These are phyloP conservation scores for Stipa capillata DNA, from an alignment of 176 grass and related monocot species.

Conservation along the genomic window DNA sequence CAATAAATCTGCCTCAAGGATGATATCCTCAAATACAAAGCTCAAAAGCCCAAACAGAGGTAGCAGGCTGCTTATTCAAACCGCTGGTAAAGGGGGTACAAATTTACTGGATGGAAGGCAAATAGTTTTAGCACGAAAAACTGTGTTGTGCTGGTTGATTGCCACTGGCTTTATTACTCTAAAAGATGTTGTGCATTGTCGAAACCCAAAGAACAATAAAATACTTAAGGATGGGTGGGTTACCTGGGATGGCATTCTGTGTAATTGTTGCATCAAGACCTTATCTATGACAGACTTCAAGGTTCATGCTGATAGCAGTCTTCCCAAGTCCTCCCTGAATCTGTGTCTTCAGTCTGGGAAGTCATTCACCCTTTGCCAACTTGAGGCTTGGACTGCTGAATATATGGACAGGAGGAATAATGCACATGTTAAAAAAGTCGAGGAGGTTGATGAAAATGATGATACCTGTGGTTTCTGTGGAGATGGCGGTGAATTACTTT, in stretches of 20 bases:
- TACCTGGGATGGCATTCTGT: constrained; percentile 44
- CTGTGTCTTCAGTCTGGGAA: constrained; percentile 48
- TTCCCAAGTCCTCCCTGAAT: constrained; percentile 39
- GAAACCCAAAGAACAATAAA: constrained; percentile 36
- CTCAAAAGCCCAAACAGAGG: constrained; percentile 13
- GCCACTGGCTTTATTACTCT: constrained; percentile 36
- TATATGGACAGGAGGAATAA: constrained; percentile 29
- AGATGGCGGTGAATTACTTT: constrained; percentile 58
- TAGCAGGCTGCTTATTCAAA: constrained; percentile 22
- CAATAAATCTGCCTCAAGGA: constrained; percentile 22
- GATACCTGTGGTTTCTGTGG: constrained; percentile 67
- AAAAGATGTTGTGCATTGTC: constrained; percentile 53
- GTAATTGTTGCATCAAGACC: constrained; percentile 43
- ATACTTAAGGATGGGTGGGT: constrained; percentile 48
- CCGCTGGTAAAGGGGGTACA: constrained; percentile 14
- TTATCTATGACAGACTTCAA: constrained; percentile 46
- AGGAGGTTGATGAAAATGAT: constrained; percentile 52
- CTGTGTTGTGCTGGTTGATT: constrained; percentile 58
- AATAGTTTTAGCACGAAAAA: constrained; percentile 39
- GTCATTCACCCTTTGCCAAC: constrained; percentile 44
- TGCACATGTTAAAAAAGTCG: not conserved
- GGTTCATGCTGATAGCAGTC: constrained; percentile 35
- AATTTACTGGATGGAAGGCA: constrained; percentile 23
- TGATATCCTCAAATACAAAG: constrained; percentile 10
- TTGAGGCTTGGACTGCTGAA: constrained; percentile 56